phyloP scores from a whole-genome alignment of 225 moss, liverwort and hornwort genomes.

The Polytrichum commune region DNA sequence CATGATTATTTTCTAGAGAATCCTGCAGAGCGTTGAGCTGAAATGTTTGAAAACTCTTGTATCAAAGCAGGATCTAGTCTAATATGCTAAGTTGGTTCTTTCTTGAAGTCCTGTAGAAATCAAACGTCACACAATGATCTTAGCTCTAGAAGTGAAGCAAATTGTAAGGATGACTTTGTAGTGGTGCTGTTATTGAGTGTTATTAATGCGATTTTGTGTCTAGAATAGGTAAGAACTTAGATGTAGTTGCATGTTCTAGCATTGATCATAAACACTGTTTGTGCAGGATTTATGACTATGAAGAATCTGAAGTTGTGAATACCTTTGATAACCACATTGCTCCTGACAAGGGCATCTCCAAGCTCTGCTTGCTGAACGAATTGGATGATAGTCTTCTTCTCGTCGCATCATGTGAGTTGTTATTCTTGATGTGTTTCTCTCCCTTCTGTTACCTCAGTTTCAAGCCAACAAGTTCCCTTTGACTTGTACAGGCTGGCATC shows the following conservation, averaged over 20 bases:
- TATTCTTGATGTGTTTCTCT: slow-evolving; percentile 12
- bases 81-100: too few relatives aligned
- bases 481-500: background rate
- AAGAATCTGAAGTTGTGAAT: slow-evolving; percentile 69
- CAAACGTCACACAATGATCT: too few relatives aligned
- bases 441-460: background rate
- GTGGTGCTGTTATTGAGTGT: too few relatives aligned
- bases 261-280: background rate
- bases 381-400: slow-evolving; percentile 87
- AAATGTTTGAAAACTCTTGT: too few relatives aligned
- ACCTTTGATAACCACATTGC: slow-evolving; percentile 88
- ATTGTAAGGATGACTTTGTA: too few relatives aligned
- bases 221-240: background rate
- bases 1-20: too few relatives aligned
- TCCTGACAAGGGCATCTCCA: slow-evolving; percentile 95
- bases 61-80: too few relatives aligned
- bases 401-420: slow-evolving; percentile 82
- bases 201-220: too few relatives aligned
- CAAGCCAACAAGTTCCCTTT: background rate
- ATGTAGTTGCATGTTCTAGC: background rate
- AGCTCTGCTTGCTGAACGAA: slow-evolving; percentile 91
- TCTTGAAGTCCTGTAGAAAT: too few relatives aligned
- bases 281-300: slow-evolving; percentile 88
- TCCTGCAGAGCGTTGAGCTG: too few relatives aligned
- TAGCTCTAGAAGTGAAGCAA: too few relatives aligned